Base-by-base conservation (phyloP, 345 rosid genomes). In the Rhizophora apiculata region DNA sequence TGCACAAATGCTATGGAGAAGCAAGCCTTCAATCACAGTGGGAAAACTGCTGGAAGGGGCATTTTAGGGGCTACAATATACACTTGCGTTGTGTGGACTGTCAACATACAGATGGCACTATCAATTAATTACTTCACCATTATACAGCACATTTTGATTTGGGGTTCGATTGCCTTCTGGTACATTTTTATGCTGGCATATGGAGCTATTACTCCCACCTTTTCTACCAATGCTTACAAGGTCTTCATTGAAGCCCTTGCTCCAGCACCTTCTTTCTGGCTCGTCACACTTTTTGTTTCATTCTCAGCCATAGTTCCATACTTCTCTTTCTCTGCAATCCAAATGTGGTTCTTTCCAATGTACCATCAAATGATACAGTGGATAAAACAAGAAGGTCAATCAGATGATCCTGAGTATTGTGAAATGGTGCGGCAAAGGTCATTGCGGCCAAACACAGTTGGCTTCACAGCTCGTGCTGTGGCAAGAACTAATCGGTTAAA, bases 301-400 rank as follows among this genome's bases (percentile, higher is more conserved):
- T 60, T 86, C 58, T 4, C 93, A 0, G 68, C 96, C 0, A 57
- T 91, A 34, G 58, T 86, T 73, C 98, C 98, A 2, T 91, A 82
- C 82, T 89, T 87, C 79, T 65, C 83, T 3, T 87, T 78, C 78
- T 74, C 89, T 0, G 87, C 89, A 1, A 52, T 91, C 64, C 91
- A 89, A 73, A 91, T 82, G 87, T 75, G 89, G 31, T 94, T 94
- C 83, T 94, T 89, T 77, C 98, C 98, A 30, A 86, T 91, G 97
- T 94, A 85, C 78, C 98, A 94, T 68, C 91, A 80, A 62, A 91
- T 88, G 90, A 85, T 94, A 76, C 97, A 91, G 77, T 86, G 96
- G 98, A 82, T 91, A 57, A 79, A 95, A 71, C 78, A 70, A 6
- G 96, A 86, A 26, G 97, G 93, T 54, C 85, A 67, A 34, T 78